A percentile compares a stretch with the other conserved stretches of the same genome.
Evolutionary conservation across 768 basidiomycete species (phyloP).

Genomic region (Lactarius sp.): DNA sequence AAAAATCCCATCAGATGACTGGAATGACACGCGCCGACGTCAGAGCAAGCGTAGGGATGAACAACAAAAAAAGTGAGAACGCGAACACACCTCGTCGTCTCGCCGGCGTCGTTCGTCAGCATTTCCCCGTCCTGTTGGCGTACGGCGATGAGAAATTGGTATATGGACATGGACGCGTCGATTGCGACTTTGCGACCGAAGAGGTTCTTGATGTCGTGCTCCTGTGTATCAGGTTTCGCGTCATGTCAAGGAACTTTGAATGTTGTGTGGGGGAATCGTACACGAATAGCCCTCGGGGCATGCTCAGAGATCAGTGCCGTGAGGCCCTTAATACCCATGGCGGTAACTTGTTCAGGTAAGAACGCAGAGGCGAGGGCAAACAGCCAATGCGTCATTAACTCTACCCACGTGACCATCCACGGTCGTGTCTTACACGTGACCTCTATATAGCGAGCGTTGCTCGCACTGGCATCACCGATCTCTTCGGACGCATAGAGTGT

Average conservation of each 20-base stretch:
- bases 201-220: slow-evolving; percentile 94
- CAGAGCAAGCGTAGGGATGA: not conserved
- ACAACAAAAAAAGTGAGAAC: not conserved
- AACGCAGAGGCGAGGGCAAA: not conserved
- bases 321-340: slow-evolving; percentile 94
- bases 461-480: no score
- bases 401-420: not conserved
- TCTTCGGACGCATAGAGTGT: no score
- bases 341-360: not conserved
- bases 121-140: slow-evolving; percentile 94
- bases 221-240: slow-evolving; percentile 36
- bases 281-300: slow-evolving; percentile 76
- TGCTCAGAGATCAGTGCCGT: slow-evolving; percentile 86
- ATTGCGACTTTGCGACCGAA: slow-evolving; percentile 98
- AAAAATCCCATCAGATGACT: slow-evolving; percentile 99
- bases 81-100: slow-evolving; percentile 69
- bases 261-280: slow-evolving; percentile 19
- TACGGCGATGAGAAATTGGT: slow-evolving; percentile 97
- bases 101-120: slow-evolving; percentile 95
- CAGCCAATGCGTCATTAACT: not conserved
- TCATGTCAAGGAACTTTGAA: not conserved
- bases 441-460: no score
- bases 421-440: no score
- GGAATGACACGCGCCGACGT: not conserved
- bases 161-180: slow-evolving; percentile 96